These are phyloP conservation scores for Telopea speciosissima DNA, from an alignment of 177 flowering plant genomes.

Conservation along the genomic window DNA sequence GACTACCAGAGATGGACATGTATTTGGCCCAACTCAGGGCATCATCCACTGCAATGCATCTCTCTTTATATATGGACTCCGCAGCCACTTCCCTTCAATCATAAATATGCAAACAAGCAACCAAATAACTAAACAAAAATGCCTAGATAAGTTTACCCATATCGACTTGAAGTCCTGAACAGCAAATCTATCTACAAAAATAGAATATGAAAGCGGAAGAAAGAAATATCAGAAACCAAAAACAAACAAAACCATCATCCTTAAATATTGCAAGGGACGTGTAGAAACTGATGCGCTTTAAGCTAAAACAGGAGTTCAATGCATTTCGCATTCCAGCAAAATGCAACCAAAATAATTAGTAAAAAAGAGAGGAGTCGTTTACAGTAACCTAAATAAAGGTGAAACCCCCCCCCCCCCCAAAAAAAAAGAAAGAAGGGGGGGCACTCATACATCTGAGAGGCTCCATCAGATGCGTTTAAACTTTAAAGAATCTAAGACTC, in stretches of 20 bases:
- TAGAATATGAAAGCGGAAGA: too few species aligned
- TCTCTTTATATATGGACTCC: constrained; percentile 83
- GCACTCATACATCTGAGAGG: too few species aligned
- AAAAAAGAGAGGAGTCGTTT: background rate
- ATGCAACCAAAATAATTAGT: background rate
- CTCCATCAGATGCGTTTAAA: too few species aligned
- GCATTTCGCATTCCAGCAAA: background rate
- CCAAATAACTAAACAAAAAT: background rate
- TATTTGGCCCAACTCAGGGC: constrained; percentile 81
- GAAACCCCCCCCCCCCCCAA: too few species aligned
- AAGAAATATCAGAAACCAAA: too few species aligned
- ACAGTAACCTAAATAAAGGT: background rate
- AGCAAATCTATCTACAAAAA: background rate
- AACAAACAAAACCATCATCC: background rate
- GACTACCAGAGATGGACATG: constrained; percentile 86
- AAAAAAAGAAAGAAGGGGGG: too few species aligned
- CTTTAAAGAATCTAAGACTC: too few species aligned
- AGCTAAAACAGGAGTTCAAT: background rate
- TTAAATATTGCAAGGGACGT: background rate
- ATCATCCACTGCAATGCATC: constrained; percentile 64
- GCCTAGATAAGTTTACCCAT: background rate
- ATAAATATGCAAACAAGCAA: constrained; percentile 11
- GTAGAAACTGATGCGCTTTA: background rate
- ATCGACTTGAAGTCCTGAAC: background rate
- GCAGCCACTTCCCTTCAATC: constrained; percentile 78